Evolutionary conservation across 306 rosid species (phyloP).

Genomic region (Trichosanthes cucumerina): DNA sequence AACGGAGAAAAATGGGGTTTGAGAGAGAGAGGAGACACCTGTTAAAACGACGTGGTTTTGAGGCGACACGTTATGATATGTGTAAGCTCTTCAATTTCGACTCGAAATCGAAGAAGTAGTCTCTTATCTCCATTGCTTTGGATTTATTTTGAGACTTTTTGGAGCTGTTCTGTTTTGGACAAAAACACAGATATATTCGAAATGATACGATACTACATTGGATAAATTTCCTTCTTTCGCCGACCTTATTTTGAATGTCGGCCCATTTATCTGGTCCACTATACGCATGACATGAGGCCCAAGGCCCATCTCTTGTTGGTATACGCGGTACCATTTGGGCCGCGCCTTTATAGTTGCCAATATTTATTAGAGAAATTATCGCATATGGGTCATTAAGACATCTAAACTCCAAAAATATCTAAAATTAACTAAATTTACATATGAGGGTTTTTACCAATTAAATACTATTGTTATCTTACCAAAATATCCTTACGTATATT

Average conservation of each 20-base stretch:
- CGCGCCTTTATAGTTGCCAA: too few species aligned
- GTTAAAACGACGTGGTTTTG: constrained; percentile 20
- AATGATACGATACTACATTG: background rate
- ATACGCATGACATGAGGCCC: background rate
- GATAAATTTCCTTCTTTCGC: background rate
- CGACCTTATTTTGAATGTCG: too few species aligned
- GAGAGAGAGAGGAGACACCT: constrained; percentile 35
- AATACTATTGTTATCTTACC: too few species aligned
- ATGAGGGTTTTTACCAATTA: too few species aligned
- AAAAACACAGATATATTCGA: background rate
- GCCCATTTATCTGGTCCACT: background rate
- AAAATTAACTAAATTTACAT: too few species aligned
- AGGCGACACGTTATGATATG: constrained; percentile 33
- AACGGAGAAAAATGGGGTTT: constrained; percentile 16
- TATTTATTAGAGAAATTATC: too few species aligned
- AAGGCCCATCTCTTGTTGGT: background rate
- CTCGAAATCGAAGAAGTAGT: too few species aligned
- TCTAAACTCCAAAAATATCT: too few species aligned
- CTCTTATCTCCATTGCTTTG: background rate
- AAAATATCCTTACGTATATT: too few species aligned
- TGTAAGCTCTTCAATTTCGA: constrained; percentile 21
- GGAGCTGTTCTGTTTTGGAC: background rate
- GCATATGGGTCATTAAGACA: too few species aligned
- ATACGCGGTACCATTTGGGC: too few species aligned
- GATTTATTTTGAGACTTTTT: background rate